Conservation (phyloP, 768 basidiomycete genomes). For the Amanita phalloides region DNA sequence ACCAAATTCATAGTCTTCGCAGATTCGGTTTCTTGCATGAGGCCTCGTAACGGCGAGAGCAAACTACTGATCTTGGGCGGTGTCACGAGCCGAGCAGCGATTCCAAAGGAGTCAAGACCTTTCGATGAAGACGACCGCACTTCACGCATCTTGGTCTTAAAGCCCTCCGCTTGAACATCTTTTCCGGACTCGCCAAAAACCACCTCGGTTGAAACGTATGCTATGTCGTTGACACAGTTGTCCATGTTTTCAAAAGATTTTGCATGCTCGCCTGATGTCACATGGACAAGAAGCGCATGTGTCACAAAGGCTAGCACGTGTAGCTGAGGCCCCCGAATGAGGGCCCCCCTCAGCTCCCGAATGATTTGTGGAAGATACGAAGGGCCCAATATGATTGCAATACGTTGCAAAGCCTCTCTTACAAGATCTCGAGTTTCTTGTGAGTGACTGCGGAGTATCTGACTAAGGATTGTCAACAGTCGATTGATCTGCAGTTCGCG, state of each 20-base stretch:
- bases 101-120: conserved; percentile 77
- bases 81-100: conserved; percentile 70
- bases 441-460: conserved; percentile 86
- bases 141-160: conserved; percentile 92
- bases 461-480: conserved; percentile 76
- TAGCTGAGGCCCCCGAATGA: conserved; percentile 86
- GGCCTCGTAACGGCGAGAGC: conserved; percentile 66
- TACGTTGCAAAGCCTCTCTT: conserved; percentile 74
- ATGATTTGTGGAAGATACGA: conserved; percentile 63
- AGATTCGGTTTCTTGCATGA: conserved; percentile 81
- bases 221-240: conserved; percentile 65
- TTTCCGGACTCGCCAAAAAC: conserved; percentile 91
- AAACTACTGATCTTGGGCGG: conserved; percentile 68
- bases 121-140: conserved; percentile 75
- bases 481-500: conserved; percentile 63
- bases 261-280: conserved; percentile 54
- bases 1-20: conserved; percentile 71
- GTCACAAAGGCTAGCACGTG: conserved; percentile 83
- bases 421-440: conserved; percentile 87
- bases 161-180: conserved; percentile 79
- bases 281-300: conserved; percentile 73
- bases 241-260: conserved; percentile 56
- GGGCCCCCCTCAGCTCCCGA: conserved; percentile 73
- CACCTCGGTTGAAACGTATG: conserved; percentile 77
- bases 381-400: conserved; percentile 63